Evolutionary conservation across 1,139 yeast species (phyloP), one percentile per base, ranked within the genome.

Genomic region (Geotrichum cucujoidarum): DNA sequence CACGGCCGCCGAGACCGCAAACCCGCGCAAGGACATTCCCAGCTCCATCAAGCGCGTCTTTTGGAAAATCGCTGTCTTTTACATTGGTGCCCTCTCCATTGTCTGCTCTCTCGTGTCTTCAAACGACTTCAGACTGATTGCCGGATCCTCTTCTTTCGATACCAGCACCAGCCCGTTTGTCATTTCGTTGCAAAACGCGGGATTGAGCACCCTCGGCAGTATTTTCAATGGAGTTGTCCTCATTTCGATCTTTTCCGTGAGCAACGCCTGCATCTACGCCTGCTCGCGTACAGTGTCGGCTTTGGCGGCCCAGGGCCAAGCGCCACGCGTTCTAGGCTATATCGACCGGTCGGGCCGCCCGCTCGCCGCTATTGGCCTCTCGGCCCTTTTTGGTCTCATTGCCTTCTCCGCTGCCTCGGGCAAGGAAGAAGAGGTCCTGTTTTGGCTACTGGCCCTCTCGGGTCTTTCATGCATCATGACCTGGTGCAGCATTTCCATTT

Each of bases 391-490:
- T 61, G 95, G 94, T 37, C 71, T 84, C 34, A 72, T 87, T 48
- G 78, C 85, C 56, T 86, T 80, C 69, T 70, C 83, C 53, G 57
- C 60, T 37, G 88, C 88, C 32, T 87, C 94, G 31, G 76, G 82
- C 43, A 66, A 75, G 20, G 78, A 84, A 64, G 80, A 76, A 53
- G 75, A 72, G 31, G 86, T 87, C 13, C 88, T 88, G 66, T 72
- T 71, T 57, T 88, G 95, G 95, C 71, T 88, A 61, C 71, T 86
- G 63, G 86, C 95, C 21, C 71, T 89, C 43, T 83, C 95, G 14
- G 94, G 95, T 51, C 77, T 87, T 55, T 83, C 94, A 39, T 83
- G 95, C 1, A 72, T 88, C 50, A 86, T 86, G 66, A 84, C 94
- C 4, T 87, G 95, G 95, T 80, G 80, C 36, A 79, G 90, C 18